These are phyloP conservation scores for Biancaea sappan DNA, from an alignment of 306 rosid genomes.

Conservation along the genomic window DNA sequence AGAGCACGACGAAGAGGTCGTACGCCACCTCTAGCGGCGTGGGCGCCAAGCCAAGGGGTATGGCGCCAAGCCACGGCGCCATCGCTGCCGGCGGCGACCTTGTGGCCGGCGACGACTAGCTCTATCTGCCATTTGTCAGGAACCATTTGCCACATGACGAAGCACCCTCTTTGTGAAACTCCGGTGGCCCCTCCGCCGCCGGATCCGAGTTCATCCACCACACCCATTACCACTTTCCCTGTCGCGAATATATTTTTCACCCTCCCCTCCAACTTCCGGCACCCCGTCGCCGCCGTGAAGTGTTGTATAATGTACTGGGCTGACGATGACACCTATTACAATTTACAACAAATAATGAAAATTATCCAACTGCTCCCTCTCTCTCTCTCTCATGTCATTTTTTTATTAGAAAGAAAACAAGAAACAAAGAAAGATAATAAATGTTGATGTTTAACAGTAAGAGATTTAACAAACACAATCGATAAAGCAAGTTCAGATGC, in stretches of 20 bases:
- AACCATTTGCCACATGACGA: slow-evolving; percentile 97
- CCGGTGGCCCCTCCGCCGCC: slow-evolving; percentile 45
- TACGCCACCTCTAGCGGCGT: slow-evolving; percentile 81
- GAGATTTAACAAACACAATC: background rate
- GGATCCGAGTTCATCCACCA: slow-evolving; percentile 65
- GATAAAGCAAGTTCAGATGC: slow-evolving; percentile 6
- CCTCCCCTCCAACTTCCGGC: slow-evolving; percentile 81
- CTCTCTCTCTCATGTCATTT: background rate
- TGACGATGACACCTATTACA: slow-evolving; percentile 69
- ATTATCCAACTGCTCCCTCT: background rate
- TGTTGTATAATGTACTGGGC: slow-evolving; percentile 87
- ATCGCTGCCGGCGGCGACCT: slow-evolving; percentile 82
- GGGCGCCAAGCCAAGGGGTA: slow-evolving; percentile 93
- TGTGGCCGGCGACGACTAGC: slow-evolving; percentile 76
- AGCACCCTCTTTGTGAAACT: slow-evolving; percentile 69
- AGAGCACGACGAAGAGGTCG: slow-evolving; percentile 96
- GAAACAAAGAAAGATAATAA: background rate
- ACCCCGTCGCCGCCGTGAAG: slow-evolving; percentile 87
- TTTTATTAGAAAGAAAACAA: background rate
- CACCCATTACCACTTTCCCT: slow-evolving; percentile 80
- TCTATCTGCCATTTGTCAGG: slow-evolving; percentile 94
- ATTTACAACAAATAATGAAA: background rate
- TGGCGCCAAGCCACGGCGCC: slow-evolving; percentile 93
- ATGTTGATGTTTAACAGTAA: background rate
- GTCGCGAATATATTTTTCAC: slow-evolving; percentile 74